Percentiles rank a stretch among this genome's conserved stretches.
Evolutionary conservation across 2,329 filamentous ascomycete genomes (phyloP).

Genomic region (Exophiala phaeomuriformis): DNA sequence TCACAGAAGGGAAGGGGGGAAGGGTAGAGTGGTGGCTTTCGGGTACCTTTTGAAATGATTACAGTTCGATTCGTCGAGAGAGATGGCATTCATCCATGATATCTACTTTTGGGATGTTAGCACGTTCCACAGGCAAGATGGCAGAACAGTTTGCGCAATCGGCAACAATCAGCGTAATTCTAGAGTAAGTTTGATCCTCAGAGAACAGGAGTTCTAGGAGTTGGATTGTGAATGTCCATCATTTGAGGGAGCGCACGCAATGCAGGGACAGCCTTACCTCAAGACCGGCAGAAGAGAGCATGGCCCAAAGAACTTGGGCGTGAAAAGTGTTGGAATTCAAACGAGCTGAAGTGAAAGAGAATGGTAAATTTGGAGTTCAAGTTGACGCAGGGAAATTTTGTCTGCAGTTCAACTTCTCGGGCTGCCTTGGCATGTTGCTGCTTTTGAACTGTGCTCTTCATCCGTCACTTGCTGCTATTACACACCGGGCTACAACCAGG

Average conservation of each 20-base stretch:
- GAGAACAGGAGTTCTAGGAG: constrained; percentile 42
- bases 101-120: constrained; percentile 3
- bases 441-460: constrained; percentile 39
- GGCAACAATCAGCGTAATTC: constrained; percentile 48
- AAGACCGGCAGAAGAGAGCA: background rate
- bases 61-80: background rate
- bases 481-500: background rate
- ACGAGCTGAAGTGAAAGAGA: background rate
- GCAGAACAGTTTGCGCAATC: constrained; percentile 3
- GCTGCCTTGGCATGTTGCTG: constrained; percentile 30
- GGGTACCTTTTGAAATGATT: constrained; percentile 39
- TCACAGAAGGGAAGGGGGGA: constrained; percentile 43
- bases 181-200: constrained; percentile 49
- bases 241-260: constrained; percentile 16
- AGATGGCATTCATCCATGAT: constrained; percentile 3
- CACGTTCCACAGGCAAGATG: background rate
- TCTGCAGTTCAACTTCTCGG: too few relatives aligned
- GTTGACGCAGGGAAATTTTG: too few relatives aligned
- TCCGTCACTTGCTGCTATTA: constrained; percentile 27
- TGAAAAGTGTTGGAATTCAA: background rate
- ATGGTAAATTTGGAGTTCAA: background rate
- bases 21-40: constrained; percentile 14
- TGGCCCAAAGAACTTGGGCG: background rate
- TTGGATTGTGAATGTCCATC: constrained; percentile 52
- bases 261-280: constrained; percentile 1